Evolutionary conservation across 208 protist genomes (phyloP).

Genomic region (Wallacemonas sp.): DNA sequence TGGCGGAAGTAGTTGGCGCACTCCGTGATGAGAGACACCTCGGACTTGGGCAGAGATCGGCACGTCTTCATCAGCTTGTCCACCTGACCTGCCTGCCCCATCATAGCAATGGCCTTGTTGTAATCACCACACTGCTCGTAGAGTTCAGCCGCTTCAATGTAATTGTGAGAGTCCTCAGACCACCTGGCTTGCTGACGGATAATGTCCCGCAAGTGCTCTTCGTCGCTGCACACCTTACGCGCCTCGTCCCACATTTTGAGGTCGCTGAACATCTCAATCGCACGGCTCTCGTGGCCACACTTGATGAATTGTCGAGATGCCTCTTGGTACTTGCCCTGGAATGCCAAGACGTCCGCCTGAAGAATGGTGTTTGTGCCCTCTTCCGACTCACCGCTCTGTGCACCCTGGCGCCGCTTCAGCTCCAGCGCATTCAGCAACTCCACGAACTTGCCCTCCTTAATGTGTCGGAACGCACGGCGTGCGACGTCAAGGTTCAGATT

Average conservation of each 20-base stretch:
- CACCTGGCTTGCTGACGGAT: conserved; percentile 91
- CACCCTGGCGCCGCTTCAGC: conserved; percentile 53
- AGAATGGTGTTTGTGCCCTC: conserved; percentile 37
- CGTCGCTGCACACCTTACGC: conserved; percentile 86
- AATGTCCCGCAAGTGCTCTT: conserved; percentile 85
- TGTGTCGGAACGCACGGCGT: conserved; percentile 90
- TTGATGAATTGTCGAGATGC: conserved; percentile 90
- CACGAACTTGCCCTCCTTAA: conserved; percentile 91
- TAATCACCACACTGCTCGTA: conserved; percentile 89
- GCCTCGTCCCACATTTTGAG: conserved; percentile 95
- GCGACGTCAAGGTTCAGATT: conserved; percentile 92
- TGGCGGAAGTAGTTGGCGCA: conserved; percentile 89
- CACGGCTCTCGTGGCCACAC: conserved; percentile 60
- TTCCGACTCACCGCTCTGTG: conserved; percentile 13
- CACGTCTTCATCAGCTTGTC: conserved; percentile 90
- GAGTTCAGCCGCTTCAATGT: conserved; percentile 83
- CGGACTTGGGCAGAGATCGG: conserved; percentile 76
- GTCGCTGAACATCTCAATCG: conserved; percentile 96
- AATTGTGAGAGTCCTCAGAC: conserved; percentile 93
- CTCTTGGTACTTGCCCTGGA: conserved; percentile 94
- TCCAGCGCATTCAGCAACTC: conserved; percentile 92
- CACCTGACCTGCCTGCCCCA: conserved; percentile 80
- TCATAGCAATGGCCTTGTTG: conserved; percentile 84
- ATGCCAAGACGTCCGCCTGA: conserved; percentile 91
- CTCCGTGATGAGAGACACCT: conserved; percentile 79